phyloP scores from a whole-genome alignment of 1,284 basidiomycete genomes.

The Neotropicomus parvogracilis region DNA sequence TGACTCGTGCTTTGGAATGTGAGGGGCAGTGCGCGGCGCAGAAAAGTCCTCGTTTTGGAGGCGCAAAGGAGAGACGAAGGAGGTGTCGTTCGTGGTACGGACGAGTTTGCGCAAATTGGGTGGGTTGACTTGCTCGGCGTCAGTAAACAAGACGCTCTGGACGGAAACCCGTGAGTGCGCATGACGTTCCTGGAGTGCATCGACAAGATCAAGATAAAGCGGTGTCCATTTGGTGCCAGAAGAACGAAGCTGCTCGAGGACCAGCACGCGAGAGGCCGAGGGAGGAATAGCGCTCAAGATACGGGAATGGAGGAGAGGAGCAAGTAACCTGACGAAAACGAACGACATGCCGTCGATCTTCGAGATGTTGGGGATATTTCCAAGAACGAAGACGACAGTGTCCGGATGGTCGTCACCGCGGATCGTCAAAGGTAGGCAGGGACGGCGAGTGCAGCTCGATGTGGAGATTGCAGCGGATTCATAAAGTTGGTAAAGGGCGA shows the following conservation, averaged over 20 bases:
- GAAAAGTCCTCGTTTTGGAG: slow-evolving; percentile 39
- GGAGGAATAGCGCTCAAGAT: slow-evolving; percentile 64
- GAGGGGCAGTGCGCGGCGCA: slow-evolving; percentile 39
- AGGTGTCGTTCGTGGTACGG: slow-evolving; percentile 35
- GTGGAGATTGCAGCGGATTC: slow-evolving; percentile 64
- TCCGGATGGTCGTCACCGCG: slow-evolving; percentile 52
- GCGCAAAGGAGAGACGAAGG: slow-evolving; percentile 42
- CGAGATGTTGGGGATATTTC: slow-evolving; percentile 45
- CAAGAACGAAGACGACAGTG: slow-evolving; percentile 71
- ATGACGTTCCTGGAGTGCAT: slow-evolving; percentile 65
- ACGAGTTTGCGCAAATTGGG: slow-evolving; percentile 50
- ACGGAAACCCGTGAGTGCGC: slow-evolving; percentile 49
- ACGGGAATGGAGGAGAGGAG: slow-evolving; percentile 67
- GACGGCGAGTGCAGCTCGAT: slow-evolving; percentile 57
- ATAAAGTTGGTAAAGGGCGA: slow-evolving; percentile 51
- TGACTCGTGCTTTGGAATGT: slow-evolving; percentile 83
- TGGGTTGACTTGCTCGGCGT: slow-evolving; percentile 41
- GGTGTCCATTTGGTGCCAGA: slow-evolving; percentile 88
- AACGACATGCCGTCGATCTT: slow-evolving; percentile 61
- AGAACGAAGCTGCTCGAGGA: slow-evolving; percentile 76
- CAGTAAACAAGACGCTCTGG: slow-evolving; percentile 60
- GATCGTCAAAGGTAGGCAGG: slow-evolving; percentile 49
- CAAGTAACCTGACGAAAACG: slow-evolving; percentile 69
- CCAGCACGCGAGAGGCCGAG: slow-evolving; percentile 69
- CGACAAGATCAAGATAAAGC: slow-evolving; percentile 80